A percentile compares a stretch with the other conserved stretches of the same genome.
Evolutionary conservation across 73 alveolate genomes (phyloP).

Genomic region (Paramecium sexaurelia): DNA sequence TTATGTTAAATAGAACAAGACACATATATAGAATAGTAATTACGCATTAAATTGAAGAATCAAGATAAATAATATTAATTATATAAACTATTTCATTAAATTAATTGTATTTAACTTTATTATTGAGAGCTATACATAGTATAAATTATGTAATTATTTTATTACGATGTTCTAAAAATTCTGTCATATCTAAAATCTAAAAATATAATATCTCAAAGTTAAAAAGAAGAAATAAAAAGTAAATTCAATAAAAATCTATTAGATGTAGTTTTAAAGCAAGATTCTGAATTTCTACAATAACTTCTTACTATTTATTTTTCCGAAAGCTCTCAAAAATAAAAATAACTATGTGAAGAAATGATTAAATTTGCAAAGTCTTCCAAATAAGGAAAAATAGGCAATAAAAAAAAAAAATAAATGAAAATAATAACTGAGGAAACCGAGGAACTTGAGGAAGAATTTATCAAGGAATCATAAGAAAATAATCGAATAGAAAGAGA

Average conservation of each 20-base stretch:
- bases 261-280: neutral
- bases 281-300: neutral
- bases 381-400: neutral
- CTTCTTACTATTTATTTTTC: neutral
- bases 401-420: neutral
- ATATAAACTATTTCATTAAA: neutral
- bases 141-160: conserved; percentile 8
- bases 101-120: neutral
- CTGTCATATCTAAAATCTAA: neutral
- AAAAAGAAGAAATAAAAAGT: neutral
- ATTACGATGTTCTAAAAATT: neutral
- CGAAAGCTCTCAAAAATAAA: neutral
- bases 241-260: neutral
- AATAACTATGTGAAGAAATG: neutral
- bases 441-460: neutral
- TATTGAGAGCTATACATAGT: neutral
- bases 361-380: neutral
- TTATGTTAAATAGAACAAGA: neutral
- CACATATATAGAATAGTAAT: neutral
- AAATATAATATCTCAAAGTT: neutral
- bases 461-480: neutral
- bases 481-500: neutral
- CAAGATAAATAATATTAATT: neutral
- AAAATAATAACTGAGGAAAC: conserved; percentile 19
- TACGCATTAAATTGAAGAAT: neutral